Base-by-base conservation (phyloP, 2,329 filamentous ascomycete genomes). In the Hypoxylon sp. region DNA sequence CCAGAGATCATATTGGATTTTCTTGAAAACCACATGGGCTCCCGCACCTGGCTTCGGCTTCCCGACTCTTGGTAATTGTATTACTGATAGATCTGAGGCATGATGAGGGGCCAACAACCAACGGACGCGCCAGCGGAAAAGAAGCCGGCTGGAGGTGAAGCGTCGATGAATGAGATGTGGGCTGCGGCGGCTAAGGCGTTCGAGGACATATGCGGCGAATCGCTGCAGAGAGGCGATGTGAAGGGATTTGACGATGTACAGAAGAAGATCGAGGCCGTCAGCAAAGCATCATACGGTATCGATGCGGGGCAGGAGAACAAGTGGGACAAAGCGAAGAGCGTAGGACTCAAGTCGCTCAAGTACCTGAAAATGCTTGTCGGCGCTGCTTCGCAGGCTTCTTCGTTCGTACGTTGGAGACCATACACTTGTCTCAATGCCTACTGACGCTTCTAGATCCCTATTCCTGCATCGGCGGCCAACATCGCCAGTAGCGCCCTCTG, bases 341-440 rank as follows among this genome's bases (percentile, higher is more conserved):
- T 68, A 12, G 72, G 72, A 12, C 68, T 74, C 16, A 43, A 65
- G 41, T 73, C 72, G 9, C 71, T 74, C 19, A 67, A 73, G 37
- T 74, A 66, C 45, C 29, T 74, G n/a, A 73, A 69, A 29, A 30
- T 72, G 48, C 69, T 74, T 45, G 53, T 73, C 23, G 68, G 68
- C 7, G 69, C 62, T 54, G 71, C 73, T 46, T 57, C 69, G 32
- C 69, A 73, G 59, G 70, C 69, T 2, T 43, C 71, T 39, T 29
- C 25, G 1, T 60, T 73, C 23, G 72, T 74, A 67, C 39, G 71
- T 63, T 37, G 14, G n/a, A 37, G 50, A 39, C 5, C 34, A n/a
- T 34, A 16, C 19, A 2, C 34, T 43, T 46, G 14, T 56, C 39
- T 48, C 41, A 11, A 58, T 48, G 12, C 14, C 8, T 16, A 30